Conservation (phyloP, 345 rosid species). For the Acer negundo region DNA sequence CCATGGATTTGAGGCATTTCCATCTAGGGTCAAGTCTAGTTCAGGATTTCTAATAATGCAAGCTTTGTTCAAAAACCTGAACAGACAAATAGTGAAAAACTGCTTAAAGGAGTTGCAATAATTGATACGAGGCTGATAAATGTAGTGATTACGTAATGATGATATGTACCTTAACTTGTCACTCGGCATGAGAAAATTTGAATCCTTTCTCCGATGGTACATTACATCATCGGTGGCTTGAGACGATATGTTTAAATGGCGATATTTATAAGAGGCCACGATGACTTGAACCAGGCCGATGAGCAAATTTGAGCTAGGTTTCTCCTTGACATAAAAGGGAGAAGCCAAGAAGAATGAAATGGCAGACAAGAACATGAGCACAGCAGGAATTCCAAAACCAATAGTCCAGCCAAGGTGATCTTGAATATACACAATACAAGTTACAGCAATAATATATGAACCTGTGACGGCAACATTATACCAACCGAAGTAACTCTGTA, state of each 20-base stretch:
- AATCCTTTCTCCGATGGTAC: constrained; percentile 23
- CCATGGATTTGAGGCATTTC: constrained; percentile 40
- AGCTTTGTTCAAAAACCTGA: constrained; percentile 60
- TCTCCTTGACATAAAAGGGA: constrained; percentile 38
- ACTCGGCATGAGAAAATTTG: constrained; percentile 34
- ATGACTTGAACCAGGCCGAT: constrained; percentile 50
- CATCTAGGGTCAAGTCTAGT: constrained; percentile 35
- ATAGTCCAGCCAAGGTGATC: constrained; percentile 35
- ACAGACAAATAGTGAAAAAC: background rate
- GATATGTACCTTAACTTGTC: constrained; percentile 46
- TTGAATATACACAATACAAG: constrained; percentile 33
- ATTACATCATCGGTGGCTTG: constrained; percentile 3
- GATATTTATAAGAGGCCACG: constrained; percentile 37
- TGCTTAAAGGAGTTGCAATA: constrained; percentile 1
- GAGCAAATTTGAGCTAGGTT: constrained; percentile 37
- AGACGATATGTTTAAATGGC: constrained; percentile 27
- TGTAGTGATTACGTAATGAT: no score
- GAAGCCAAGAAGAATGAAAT: constrained; percentile 46
- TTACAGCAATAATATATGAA: constrained; percentile 20
- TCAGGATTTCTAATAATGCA: constrained; percentile 38
- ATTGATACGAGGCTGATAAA: no score
- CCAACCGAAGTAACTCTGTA: constrained; percentile 40
- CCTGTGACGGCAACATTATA: constrained; percentile 28
- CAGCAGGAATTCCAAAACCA: constrained; percentile 34
- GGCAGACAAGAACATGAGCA: constrained; percentile 43